These are phyloP conservation scores for Linderniella brevidens DNA, from an alignment of 257 asterid genomes.

Conservation along the genomic window DNA sequence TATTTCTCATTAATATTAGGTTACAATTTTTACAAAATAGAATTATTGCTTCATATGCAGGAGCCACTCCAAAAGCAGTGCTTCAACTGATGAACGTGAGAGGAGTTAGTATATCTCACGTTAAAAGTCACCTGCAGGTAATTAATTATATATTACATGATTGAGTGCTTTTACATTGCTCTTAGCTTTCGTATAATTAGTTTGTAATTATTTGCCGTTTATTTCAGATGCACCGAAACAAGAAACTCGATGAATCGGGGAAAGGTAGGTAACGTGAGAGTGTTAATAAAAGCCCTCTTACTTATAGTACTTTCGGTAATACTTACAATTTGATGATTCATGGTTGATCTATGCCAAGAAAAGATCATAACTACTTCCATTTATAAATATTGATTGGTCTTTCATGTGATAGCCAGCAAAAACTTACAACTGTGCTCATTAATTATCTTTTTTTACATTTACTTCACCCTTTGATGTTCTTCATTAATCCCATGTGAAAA, in stretches of 20 bases:
- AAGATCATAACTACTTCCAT: background rate
- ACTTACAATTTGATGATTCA: background rate
- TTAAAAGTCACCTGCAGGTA: conserved; percentile 95
- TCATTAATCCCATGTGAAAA: background rate
- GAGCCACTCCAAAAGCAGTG: conserved; percentile 92
- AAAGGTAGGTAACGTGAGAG: conserved; percentile 31
- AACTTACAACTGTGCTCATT: no score
- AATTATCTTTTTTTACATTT: no score
- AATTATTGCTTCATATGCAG: conserved; percentile 14
- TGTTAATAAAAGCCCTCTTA: background rate
- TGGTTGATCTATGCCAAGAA: no score
- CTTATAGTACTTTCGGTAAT: background rate
- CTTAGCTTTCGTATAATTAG: background rate
- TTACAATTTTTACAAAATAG: no score
- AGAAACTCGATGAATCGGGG: conserved; percentile 78
- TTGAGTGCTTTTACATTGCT: background rate
- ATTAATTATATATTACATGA: no score
- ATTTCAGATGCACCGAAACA: conserved; percentile 62
- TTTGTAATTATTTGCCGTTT: background rate
- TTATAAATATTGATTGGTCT: no score
- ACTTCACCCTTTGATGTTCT: background rate
- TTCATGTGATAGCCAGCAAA: background rate
- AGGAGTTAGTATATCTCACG: conserved; percentile 87
- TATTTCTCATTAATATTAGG: no score
- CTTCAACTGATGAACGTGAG: conserved; percentile 82